Conservation (phyloP, 495 filamentous ascomycete genomes). For the Aspergillus funiculosus region DNA sequence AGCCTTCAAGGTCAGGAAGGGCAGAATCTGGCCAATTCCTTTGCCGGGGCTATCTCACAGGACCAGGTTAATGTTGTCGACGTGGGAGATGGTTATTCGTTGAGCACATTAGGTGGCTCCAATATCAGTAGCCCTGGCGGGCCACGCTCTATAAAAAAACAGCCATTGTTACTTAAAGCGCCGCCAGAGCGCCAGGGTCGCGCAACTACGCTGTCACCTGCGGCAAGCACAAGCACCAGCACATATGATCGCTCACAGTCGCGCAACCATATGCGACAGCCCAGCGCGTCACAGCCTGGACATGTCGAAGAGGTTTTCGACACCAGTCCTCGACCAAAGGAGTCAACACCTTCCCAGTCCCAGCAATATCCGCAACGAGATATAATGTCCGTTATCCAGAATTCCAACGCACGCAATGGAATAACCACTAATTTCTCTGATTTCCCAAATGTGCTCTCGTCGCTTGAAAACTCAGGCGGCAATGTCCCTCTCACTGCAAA, state of each 20-base stretch:
- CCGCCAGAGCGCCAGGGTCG: constrained; percentile 36
- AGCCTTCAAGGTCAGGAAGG: constrained; percentile 59
- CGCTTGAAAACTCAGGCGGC: constrained; percentile 58
- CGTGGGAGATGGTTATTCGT: constrained; percentile 56
- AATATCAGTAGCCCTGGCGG: constrained; percentile 32
- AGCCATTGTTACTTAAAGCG: constrained; percentile 47
- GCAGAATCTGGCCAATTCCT: constrained; percentile 65
- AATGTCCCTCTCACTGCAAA: constrained; percentile 66
- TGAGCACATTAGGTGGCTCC: constrained; percentile 32
- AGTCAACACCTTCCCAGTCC: constrained; percentile 17
- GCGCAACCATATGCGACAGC: constrained; percentile 33
- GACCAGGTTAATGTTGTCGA: constrained; percentile 63
- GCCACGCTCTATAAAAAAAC: constrained; percentile 43
- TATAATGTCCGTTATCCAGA: constrained; percentile 85
- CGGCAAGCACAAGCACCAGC: constrained; percentile 23
- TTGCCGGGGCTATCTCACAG: constrained; percentile 63
- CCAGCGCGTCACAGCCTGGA: constrained; percentile 29
- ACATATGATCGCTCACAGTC: constrained; percentile 30
- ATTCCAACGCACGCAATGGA: constrained; percentile 60
- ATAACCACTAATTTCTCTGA: constrained; percentile 50
- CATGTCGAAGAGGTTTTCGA: constrained; percentile 45
- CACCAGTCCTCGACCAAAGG: constrained; percentile 32
- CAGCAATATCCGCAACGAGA: constrained; percentile 51
- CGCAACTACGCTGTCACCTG: constrained; percentile 39
- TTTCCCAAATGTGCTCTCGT: constrained; percentile 68